Evolutionary conservation across 352 stramenopile genomes (phyloP), one percentile per base, ranked within the genome.

Genomic region (Phytophthora litchii): DNA sequence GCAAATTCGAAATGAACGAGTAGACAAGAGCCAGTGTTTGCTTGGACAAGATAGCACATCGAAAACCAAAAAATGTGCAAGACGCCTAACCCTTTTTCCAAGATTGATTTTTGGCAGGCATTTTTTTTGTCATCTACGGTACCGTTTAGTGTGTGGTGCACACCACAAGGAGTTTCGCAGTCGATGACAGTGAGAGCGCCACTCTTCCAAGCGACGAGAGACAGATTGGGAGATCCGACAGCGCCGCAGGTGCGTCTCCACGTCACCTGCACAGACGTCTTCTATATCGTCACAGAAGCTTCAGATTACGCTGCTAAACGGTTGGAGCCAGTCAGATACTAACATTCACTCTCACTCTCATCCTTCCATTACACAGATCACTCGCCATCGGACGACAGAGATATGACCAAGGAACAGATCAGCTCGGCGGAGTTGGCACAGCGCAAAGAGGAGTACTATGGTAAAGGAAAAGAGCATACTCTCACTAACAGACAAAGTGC

Each of bases 401-500:
- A 17, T 35, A 76, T 76, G 67, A 43, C 54, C 35, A 76, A 76
- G 48, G 67, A 72, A 46, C 48, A 54, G 6, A 76, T 86, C 58
- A 78, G 77, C 47, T 66, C 48, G 14, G 55, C 49, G 31, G 74
- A 82, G 54, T 46, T 82, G 42, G 72, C 56, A 29, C 72, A 73
- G 45, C 72, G 69, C 25, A 80, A 80, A 42, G 65, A 76, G 16
- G 76, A 86, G 27, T 86, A 86, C 42, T 86, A 83, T 44, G 74
- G 76, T 81, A n/a, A 35, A 2, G 16, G 8, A 35, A 43, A 31
- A 14, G 8, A 31, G 21, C 14, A 17, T 3, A 23, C 11, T 48
- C n/a, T 11, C 16, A 32, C 7, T 54, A 9, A 47, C 7, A 21
- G 14, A 36, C 1, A 29, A 23, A n/a, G 3, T 2, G 25, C 5